Evolutionary conservation across 148 eudicot species (phyloP).

Genomic region (Amaranthus palmeri): DNA sequence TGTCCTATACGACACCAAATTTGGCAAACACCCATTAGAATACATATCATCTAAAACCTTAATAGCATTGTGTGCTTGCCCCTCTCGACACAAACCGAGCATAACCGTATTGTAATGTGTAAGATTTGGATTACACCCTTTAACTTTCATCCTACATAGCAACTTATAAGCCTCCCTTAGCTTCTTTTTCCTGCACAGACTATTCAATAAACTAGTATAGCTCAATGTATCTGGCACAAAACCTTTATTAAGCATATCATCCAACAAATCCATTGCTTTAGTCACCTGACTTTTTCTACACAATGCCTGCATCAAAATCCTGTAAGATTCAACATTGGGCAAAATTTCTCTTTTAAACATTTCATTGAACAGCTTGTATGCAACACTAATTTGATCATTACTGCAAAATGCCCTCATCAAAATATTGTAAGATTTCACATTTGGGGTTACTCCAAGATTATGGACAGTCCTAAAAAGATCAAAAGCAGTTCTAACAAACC

Average conservation of each 20-base stretch:
- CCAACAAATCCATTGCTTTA: constrained; percentile 61
- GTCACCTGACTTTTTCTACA: constrained; percentile 88
- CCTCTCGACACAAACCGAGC: constrained; percentile 65
- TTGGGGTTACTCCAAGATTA: constrained; percentile 43
- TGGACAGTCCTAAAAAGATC: constrained; percentile 65
- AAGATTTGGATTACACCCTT: constrained; percentile 87
- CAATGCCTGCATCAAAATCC: constrained; percentile 79
- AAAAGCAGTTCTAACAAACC: constrained; percentile 53
- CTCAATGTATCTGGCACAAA: constrained; percentile 78
- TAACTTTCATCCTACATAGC: constrained; percentile 82
- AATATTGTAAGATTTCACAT: constrained; percentile 59
- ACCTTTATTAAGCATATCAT: constrained; percentile 91
- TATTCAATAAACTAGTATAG: constrained; percentile 75
- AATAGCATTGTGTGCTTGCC: constrained; percentile 66
- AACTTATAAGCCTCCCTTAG: constrained; percentile 89
- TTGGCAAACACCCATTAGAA: constrained; percentile 71
- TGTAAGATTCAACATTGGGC: constrained; percentile 73
- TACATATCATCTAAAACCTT: constrained; percentile 79
- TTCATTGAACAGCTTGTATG: constrained; percentile 68
- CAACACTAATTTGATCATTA: constrained; percentile 61
- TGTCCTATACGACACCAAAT: constrained; percentile 70
- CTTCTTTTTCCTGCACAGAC: constrained; percentile 87
- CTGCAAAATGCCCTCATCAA: constrained; percentile 66
- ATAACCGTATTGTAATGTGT: constrained; percentile 78
- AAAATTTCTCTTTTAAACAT: constrained; percentile 75